Conservation (phyloP, 805 yeast species). For the Metschnikowia gelsemii region DNA sequence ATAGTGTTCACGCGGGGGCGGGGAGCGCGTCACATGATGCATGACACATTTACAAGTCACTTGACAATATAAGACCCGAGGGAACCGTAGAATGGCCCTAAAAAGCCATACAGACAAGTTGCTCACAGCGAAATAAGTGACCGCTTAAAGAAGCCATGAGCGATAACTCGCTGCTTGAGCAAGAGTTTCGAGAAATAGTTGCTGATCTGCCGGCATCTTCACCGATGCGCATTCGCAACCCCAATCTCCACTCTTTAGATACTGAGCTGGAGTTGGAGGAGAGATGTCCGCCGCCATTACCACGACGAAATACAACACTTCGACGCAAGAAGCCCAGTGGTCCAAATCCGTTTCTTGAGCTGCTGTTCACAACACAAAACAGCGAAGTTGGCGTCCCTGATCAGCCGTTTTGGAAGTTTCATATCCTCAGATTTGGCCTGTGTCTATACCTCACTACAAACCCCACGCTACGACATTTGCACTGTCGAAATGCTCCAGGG, state of each 20-base stretch:
- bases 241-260: not conserved
- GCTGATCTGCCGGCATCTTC: slow-evolving; percentile 2
- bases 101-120: not conserved
- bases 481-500: slow-evolving; percentile 62
- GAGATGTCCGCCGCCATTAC: not conserved
- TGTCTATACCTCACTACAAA: slow-evolving; percentile 65
- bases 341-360: slow-evolving; percentile 12
- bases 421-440: slow-evolving; percentile 51
- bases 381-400: too few species aligned
- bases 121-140: not conserved
- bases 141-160: not conserved
- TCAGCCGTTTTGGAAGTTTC: slow-evolving; percentile 60
- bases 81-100: not conserved
- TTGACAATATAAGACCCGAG: too few species aligned
- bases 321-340: slow-evolving; percentile 14
- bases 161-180: not conserved
- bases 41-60: too few species aligned
- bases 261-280: not conserved
- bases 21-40: slow-evolving; percentile 6
- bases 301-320: slow-evolving; percentile 3
- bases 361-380: not conserved
- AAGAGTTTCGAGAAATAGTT: not conserved
- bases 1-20: not conserved
- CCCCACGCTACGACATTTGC: slow-evolving; percentile 59
- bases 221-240: slow-evolving; percentile 1